Evolutionary conservation across 129 eudicot species (phyloP).

Genomic region (Flaveria brownii): DNA sequence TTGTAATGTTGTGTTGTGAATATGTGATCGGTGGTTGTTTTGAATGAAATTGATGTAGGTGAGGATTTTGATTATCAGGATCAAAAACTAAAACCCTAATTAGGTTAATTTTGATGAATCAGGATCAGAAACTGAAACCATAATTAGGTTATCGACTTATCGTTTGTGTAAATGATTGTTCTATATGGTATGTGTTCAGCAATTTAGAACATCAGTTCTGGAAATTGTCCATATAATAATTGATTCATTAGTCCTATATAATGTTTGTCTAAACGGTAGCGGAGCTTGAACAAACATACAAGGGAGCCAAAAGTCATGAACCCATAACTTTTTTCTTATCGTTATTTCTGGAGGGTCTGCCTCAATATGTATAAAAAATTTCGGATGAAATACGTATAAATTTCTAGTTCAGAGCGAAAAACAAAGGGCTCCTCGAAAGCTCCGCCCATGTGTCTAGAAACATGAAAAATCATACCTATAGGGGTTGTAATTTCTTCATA

Average conservation of each 20-base stretch:
- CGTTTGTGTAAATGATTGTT: conserved; percentile 9
- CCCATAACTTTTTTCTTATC: too few species aligned
- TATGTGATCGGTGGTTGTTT: background rate
- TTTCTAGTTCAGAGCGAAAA: too few species aligned
- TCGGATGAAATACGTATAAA: too few species aligned
- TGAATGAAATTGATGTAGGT: too few species aligned
- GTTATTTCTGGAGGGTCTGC: too few species aligned
- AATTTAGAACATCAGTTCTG: background rate
- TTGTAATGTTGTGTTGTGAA: background rate
- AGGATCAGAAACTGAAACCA: background rate
- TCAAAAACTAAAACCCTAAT: background rate
- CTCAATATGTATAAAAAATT: too few species aligned
- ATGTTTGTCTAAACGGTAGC: background rate
- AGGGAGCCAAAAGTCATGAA: too few species aligned
- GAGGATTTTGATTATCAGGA: background rate
- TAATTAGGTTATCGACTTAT: background rate
- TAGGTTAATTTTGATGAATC: too few species aligned
- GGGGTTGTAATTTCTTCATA: background rate
- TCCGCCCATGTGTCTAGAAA: background rate
- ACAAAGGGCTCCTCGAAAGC: too few species aligned
- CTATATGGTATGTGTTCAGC: background rate
- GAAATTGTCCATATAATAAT: background rate
- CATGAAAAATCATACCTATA: background rate
- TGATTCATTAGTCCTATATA: background rate
- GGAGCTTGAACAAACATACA: too few species aligned